Evolutionary conservation across 1,284 basidiomycete species (phyloP), one percentile per base, ranked within the genome.

Genomic region (Pyrrhoderma lamaoense): DNA sequence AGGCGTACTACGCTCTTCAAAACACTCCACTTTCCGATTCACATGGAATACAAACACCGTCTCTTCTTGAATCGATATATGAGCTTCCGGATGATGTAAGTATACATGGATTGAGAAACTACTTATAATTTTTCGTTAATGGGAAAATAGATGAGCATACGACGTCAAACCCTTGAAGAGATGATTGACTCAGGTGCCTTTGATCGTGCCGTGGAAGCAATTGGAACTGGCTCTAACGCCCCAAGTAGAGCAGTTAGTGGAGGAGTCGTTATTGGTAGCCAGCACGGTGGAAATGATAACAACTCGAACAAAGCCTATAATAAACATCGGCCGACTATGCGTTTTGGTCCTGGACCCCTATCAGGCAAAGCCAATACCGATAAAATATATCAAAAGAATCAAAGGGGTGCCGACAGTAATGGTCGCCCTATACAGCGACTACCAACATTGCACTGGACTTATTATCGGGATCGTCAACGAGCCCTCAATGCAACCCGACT

Each of bases 1-100:
- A 64, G 11, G 67, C 68, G 7, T 61, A 65, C 39, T 47, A 53
- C 0, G 49, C 56, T 34, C 45, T 55, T 14, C 42, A 47, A 43
- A 45, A 35, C 35, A 18, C 45, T 5, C 11, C 45, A 31, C 16
- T 43, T 21, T 31, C 7, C 11, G 22, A 19, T n/a, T 25, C 14
- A 18, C 4, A 46, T n/a, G n/a, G 16, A 8, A 18, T 31, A 1
- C 18, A 1, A 18, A 8, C 46, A 13, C 14, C 18, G 9, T 53
- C 52, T 2, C 31, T 53, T 18, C 52, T 53, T 42, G 13, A 22
- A 13, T 36, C 25, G 9, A 53, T 53, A 16, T 49, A 37, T 21
- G 38, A 49, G 25, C 36, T 53, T 25, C 27, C 52, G n/a, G n/a
- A 44, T n/a, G 47, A 53, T 40, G 52, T 53, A 38, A 44, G 47